Base-by-base conservation (phyloP, 768 basidiomycete species). In the Lentinula detonsa region DNA sequence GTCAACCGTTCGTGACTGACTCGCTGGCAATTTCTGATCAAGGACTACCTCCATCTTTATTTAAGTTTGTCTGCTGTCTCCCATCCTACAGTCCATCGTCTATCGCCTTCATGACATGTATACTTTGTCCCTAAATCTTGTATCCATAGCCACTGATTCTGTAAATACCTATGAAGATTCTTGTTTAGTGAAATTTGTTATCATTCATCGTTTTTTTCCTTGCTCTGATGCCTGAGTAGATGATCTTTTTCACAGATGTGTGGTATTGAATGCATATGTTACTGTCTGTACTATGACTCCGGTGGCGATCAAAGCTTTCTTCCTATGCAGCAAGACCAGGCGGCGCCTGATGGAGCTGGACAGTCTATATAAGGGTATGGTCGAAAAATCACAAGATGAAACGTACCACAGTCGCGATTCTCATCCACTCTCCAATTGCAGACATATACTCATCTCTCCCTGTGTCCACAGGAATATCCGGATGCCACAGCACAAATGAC, bases 401-500 rank as follows among this genome's bases (percentile, higher is more conserved):
- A 68, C 78, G 5, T 62, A 91, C 91, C 78, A 87, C 82, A 23
- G 78, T 72, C 13, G 88, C 80, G 31, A 93, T 72, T 21, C 64
- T 74, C 42, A 83, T 83, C 91, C 92, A 93, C 69, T 93, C 91
- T 0, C 73, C 77, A 63, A 93, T 67, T 2, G 86, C 74, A 15
- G 88, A 78, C 50, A 80, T 70, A 69, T 93, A 93, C 65, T 91
- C 90, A 67, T 93, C 91, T 43, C 73, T 77, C 3, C 79, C 82
- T 56, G 85, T 85, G 62, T 92, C 86, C 1, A 89, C 83, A 0
- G 84, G 82, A 21, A 81, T 79, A 70, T 93, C 92, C 4, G 87
- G 81, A 61, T 85, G 78, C 91, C 91, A 93, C 23, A 93, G 68
- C n/a, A 82, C 81, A 64, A 93, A 83, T 1, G 83, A 84, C 2